These are phyloP conservation scores for Zasmidium citrigriseum DNA, from an alignment of 2,329 filamentous ascomycete species.

Conservation along the genomic window DNA sequence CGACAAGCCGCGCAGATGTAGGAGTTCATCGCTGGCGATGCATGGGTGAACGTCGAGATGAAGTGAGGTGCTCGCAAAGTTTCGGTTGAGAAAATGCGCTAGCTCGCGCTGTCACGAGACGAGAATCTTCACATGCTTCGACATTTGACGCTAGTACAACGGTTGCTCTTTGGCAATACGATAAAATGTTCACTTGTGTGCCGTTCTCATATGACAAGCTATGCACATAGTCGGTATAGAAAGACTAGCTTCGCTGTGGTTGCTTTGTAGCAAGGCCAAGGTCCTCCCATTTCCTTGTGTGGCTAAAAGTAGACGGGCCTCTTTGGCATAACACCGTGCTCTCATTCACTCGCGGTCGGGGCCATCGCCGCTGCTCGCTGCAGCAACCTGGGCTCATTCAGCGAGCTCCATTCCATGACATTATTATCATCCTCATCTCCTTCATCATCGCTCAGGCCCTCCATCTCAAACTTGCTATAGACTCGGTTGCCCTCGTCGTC, in stretches of 20 bases:
- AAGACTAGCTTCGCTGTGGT: too few species aligned
- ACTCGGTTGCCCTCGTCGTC: constrained; percentile 71
- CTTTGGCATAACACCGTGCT: too few species aligned
- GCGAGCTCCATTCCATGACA: neutral
- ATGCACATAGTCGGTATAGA: too few species aligned
- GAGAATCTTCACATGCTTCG: neutral
- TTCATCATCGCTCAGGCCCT: constrained; percentile 59
- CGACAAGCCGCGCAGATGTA: constrained; percentile 20
- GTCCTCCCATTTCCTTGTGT: too few species aligned
- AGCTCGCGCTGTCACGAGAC: constrained; percentile 1
- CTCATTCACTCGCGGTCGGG: too few species aligned
- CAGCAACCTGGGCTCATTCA: neutral
- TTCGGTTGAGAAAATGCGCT: neutral
- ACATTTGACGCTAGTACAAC: neutral
- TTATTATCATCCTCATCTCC: constrained; percentile 37
- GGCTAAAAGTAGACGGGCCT: too few species aligned
- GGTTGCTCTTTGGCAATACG: too few species aligned
- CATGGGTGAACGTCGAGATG: neutral
- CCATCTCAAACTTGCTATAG: constrained; percentile 77
- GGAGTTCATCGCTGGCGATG: constrained; percentile 10
- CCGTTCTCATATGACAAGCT: too few species aligned
- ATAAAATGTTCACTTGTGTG: too few species aligned
- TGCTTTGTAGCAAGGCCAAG: too few species aligned
- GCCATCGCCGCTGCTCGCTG: neutral
- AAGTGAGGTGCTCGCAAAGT: neutral